Evolutionary conservation across 352 stramenopile genomes (phyloP), one percentile per base, ranked within the genome.

Genomic region (Phytophthora litchii): DNA sequence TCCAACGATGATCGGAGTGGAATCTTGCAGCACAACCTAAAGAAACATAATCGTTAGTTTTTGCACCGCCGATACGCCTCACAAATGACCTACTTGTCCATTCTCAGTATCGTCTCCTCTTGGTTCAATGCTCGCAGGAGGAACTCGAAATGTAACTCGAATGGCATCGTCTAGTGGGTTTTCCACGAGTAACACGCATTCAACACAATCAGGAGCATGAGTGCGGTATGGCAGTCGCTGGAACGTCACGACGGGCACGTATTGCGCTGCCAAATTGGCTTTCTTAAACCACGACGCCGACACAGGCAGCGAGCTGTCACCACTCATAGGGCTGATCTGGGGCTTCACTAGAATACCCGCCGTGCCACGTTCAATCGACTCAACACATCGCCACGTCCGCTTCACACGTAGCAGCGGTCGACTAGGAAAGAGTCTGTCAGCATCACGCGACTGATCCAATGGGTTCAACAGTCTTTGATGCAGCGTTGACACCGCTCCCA

Each of bases 321-420:
- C 88, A 54, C 86, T 96, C 79, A 96, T 92, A 0, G 88, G 88
- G 49, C 87, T 95, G 70, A 96, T 96, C 62, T 96, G 88, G n/a
- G 86, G 84, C 53, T 96, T 96, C 7, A 96, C 84, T 10, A 96
- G 74, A 48, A 96, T 96, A 13, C 87, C 87, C 5, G 86, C 80
- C 6, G 77, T 83, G 10, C 84, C 84, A 14, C 70, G 70, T 25
- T 88, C 55, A 37, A 94, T 95, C 19, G 83, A 91, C 54, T 96
- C 86, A 36, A 94, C 77, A 54, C 88, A 96, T 2, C 88, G 73
- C 81, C 87, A 94, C 21, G 84, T 89, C 2, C 81, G 81, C 71
- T 96, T 96, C 34, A 90, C 83, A 0, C 88, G 83, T 52, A 96
- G 54, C 21, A 81, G 67, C 17, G 86, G 84, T 0, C 88, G 75